These are phyloP conservation scores for Vitis hybrid DNA, from an alignment of 177 flowering plant genomes.

Conservation along the genomic window DNA sequence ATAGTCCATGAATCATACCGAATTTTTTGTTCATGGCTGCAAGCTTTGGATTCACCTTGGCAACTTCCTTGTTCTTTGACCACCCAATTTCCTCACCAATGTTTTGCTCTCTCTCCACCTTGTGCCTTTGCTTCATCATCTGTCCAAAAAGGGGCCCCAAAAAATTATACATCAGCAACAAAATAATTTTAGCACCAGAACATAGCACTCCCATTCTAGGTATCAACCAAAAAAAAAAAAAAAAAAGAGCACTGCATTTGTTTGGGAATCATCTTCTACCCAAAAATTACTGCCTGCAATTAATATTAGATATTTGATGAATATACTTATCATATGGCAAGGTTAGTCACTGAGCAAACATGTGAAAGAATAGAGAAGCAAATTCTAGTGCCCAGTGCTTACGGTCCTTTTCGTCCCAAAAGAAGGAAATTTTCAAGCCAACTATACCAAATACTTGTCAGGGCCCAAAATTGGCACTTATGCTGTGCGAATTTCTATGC, in stretches of 20 bases:
- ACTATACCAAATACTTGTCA: too few relatives aligned
- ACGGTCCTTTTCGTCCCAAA: too few relatives aligned
- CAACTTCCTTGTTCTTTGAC: conserved; percentile 82
- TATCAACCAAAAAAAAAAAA: background rate
- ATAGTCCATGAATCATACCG: conserved; percentile 97
- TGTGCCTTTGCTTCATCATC: conserved; percentile 99
- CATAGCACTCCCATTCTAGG: background rate
- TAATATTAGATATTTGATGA: too few relatives aligned
- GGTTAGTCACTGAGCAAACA: too few relatives aligned
- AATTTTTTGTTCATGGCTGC: conserved; percentile 98
- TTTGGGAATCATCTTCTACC: too few relatives aligned
- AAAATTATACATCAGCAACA: background rate
- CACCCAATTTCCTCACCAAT: conserved; percentile 95
- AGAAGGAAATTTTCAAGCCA: too few relatives aligned
- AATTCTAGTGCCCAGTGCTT: too few relatives aligned
- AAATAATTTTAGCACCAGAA: background rate
- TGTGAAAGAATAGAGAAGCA: too few relatives aligned
- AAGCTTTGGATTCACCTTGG: conserved; percentile 83
- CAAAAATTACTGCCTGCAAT: too few relatives aligned
- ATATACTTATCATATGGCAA: too few relatives aligned
- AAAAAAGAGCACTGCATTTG: background rate
- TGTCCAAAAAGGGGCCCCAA: conserved; percentile 19
- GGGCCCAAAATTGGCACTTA: background rate
- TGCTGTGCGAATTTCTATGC: too few relatives aligned
- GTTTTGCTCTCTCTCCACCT: conserved; percentile 83